Evolutionary conservation across 2,329 filamentous ascomycete species (phyloP).

Genomic region (Ophidiomyces ophidiicola): DNA sequence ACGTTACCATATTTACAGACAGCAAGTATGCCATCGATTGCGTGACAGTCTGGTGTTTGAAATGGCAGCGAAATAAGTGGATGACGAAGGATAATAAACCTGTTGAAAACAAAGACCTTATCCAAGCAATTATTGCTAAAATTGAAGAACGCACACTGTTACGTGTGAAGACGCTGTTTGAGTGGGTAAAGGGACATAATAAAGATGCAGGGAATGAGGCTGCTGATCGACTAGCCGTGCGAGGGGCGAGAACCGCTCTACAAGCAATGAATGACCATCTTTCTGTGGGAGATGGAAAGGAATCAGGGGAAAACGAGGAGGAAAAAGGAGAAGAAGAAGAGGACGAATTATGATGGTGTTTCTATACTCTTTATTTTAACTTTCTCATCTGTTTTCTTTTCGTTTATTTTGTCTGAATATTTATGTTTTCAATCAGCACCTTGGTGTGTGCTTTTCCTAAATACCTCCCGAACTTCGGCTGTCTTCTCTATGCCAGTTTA

Average conservation of each 20-base stretch:
- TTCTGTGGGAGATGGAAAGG: background rate
- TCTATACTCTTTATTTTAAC: no score
- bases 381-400: no score
- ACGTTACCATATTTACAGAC: conserved; percentile 72
- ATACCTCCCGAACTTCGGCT: no score
- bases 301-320: conserved; percentile 14
- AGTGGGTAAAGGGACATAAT: conserved; percentile 83
- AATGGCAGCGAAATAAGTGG: conserved; percentile 70
- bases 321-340: background rate
- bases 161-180: conserved; percentile 55
- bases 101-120: conserved; percentile 78
- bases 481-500: no score
- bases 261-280: conserved; percentile 9
- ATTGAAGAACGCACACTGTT: conserved; percentile 56
- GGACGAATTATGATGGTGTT: no score
- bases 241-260: conserved; percentile 42
- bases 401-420: no score
- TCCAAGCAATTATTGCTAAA: conserved; percentile 57
- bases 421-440: no score
- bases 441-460: no score
- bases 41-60: conserved; percentile 66
- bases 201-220: conserved; percentile 61
- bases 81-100: conserved; percentile 54
- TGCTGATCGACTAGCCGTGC: conserved; percentile 66
- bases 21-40: conserved; percentile 86